Percentiles rank a stretch among this genome's conserved stretches.
These are phyloP conservation scores for Neonothopanus nambi DNA, from an alignment of 1,284 basidiomycete genomes.

Conservation along the genomic window DNA sequence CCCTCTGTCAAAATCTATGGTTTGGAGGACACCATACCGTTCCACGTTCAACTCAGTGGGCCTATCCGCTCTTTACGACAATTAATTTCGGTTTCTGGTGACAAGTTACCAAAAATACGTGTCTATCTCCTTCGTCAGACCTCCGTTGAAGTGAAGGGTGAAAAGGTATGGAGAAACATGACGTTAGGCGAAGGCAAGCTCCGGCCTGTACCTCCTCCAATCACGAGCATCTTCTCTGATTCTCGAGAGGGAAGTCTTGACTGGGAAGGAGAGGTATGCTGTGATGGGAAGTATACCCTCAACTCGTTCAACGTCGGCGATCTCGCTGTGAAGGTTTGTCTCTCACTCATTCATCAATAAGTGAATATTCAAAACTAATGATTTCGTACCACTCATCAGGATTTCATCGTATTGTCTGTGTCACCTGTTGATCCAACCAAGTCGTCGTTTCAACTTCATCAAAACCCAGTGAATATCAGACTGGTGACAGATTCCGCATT, in stretches of 20 bases:
- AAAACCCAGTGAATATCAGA: constrained; percentile 46
- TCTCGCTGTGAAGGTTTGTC: constrained; percentile 23
- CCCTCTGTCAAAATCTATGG: constrained; percentile 56
- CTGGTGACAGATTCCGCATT: constrained; percentile 51
- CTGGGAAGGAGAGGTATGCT: constrained; percentile 33
- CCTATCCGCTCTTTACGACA: constrained; percentile 40
- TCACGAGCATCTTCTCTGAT: not conserved
- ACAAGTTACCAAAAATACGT: constrained; percentile 6
- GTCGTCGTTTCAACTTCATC: constrained; percentile 35
- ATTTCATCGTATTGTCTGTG: constrained; percentile 52
- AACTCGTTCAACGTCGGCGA: constrained; percentile 26
- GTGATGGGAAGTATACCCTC: constrained; percentile 21
- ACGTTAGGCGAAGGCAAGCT: constrained; percentile 13
- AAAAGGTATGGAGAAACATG: constrained; percentile 11
- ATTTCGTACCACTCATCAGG: constrained; percentile 24
- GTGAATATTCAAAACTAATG: constrained; percentile 5
- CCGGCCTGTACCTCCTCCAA: constrained; percentile 13
- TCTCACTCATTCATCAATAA: constrained; percentile 15
- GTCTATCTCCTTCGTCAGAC: constrained; percentile 6
- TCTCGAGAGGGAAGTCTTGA: constrained; percentile 24
- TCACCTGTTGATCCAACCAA: constrained; percentile 24
- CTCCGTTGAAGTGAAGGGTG: constrained; percentile 12
- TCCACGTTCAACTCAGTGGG: constrained; percentile 61
- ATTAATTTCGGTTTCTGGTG: constrained; percentile 26
- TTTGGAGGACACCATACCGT: constrained; percentile 53